phyloP scores from a whole-genome alignment of 2,329 filamentous ascomycete species.

The Aspergillus sp. region DNA sequence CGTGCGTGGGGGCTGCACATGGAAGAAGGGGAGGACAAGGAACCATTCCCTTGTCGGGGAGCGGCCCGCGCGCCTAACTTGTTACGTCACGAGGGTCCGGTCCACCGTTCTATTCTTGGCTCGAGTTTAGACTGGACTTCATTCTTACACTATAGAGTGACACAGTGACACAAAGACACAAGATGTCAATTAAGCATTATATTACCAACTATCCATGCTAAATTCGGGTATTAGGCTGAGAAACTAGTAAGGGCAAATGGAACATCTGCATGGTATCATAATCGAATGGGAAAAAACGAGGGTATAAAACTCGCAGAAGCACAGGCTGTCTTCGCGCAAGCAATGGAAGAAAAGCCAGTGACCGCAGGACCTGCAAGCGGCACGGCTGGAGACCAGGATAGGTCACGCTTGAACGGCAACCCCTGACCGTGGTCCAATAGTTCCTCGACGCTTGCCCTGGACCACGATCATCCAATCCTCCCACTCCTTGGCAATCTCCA shows the following conservation, averaged over 20 bases:
- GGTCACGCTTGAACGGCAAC: constrained; percentile 11
- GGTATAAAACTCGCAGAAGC: constrained; percentile 6
- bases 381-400: background rate
- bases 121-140: too few relatives aligned
- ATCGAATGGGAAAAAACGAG: constrained; percentile 7
- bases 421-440: constrained; percentile 24
- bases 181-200: constrained; percentile 17
- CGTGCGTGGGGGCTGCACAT: background rate
- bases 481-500: constrained; percentile 94
- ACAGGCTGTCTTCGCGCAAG: constrained; percentile 4
- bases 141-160: background rate
- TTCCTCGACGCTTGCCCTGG: constrained; percentile 43
- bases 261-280: constrained; percentile 20
- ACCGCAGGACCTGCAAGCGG: constrained; percentile 21
- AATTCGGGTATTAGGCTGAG: constrained; percentile 19
- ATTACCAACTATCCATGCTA: constrained; percentile 20
- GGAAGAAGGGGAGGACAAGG: background rate
- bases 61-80: background rate
- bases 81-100: constrained; percentile 7
- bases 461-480: constrained; percentile 73
- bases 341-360: constrained; percentile 5
- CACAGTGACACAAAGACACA: background rate
- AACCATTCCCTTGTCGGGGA: background rate
- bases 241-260: constrained; percentile 6
- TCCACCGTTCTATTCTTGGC: background rate